Percentiles rank a stretch among this genome's conserved stretches.
Evolutionary conservation across 1,139 yeast genomes (phyloP).

Genomic region (Pichia sp.): DNA sequence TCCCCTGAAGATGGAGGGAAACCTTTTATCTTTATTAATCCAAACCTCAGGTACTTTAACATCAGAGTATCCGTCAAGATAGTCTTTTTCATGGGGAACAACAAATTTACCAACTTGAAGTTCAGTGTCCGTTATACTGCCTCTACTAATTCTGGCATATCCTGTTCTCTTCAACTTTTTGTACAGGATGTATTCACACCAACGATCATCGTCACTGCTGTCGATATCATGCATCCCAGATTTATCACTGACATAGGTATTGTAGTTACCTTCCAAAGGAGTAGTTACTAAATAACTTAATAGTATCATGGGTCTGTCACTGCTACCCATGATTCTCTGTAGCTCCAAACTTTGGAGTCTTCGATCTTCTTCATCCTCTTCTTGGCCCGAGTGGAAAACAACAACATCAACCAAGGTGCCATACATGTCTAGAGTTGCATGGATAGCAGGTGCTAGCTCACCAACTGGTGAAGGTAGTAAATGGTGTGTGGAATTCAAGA

Average conservation of each 20-base stretch:
- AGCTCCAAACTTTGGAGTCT: conserved; percentile 77
- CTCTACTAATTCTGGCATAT: conserved; percentile 89
- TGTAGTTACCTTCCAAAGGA: conserved; percentile 85
- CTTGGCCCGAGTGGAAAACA: conserved; percentile 97
- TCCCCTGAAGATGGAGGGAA: conserved; percentile 84
- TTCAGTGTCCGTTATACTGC: conserved; percentile 94
- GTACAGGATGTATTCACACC: conserved; percentile 96
- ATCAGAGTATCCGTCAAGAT: conserved; percentile 27
- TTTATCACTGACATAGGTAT: conserved; percentile 78
- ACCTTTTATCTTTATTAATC: conserved; percentile 60
- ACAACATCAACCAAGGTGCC: conserved; percentile 85
- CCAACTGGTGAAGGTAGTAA: conserved; percentile 95
- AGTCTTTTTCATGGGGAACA: conserved; percentile 41
- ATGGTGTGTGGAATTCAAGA: conserved; percentile 82
- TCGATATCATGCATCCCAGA: conserved; percentile 93
- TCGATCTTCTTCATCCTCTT: conserved; percentile 93
- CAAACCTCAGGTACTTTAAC: conserved; percentile 30
- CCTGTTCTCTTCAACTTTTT: conserved; percentile 84
- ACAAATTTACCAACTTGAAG: conserved; percentile 92
- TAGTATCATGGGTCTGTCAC: conserved; percentile 72
- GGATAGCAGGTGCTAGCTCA: conserved; percentile 96
- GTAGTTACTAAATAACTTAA: conserved; percentile 86
- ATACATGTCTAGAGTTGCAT: conserved; percentile 88
- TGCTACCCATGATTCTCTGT: conserved; percentile 73
- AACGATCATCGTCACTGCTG: conserved; percentile 90